phyloP scores from a whole-genome alignment of 75 land plant genomes.

The Azolla pinnata region DNA sequence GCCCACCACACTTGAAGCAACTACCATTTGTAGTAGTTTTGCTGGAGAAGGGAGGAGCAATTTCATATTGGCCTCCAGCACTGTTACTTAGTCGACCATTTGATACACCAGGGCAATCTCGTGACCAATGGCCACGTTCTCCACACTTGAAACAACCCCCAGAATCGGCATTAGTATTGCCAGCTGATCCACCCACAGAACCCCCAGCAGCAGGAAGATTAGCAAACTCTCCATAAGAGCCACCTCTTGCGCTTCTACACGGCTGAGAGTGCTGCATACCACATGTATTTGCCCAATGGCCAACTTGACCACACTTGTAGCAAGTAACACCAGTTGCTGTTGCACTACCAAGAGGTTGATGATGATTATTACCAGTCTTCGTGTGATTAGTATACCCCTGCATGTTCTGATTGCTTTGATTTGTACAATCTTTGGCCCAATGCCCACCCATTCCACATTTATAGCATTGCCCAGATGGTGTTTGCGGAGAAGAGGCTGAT shows the following conservation, averaged over 20 bases:
- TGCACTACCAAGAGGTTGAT: neutral
- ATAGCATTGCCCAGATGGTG: conserved; percentile 10
- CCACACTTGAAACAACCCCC: conserved; percentile 31
- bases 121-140: conserved; percentile 48
- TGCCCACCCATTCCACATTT: conserved; percentile 20
- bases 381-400: no score
- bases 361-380: no score
- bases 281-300: conserved; percentile 52
- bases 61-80: neutral
- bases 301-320: conserved; percentile 37
- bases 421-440: conserved; percentile 22
- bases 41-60: neutral
- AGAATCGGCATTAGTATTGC: conserved; percentile 1
- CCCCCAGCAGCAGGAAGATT: neutral
- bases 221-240: neutral
- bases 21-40: neutral
- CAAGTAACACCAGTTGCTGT: conserved; percentile 9
- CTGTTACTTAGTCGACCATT: neutral
- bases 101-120: conserved; percentile 28
- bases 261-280: conserved; percentile 9
- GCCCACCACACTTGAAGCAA: conserved; percentile 43
- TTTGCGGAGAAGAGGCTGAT: neutral
- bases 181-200: neutral
- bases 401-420: no score
- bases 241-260: neutral